Conservation (phyloP, 1,139 yeast species). For the Protomyces lactucae-debilis region DNA sequence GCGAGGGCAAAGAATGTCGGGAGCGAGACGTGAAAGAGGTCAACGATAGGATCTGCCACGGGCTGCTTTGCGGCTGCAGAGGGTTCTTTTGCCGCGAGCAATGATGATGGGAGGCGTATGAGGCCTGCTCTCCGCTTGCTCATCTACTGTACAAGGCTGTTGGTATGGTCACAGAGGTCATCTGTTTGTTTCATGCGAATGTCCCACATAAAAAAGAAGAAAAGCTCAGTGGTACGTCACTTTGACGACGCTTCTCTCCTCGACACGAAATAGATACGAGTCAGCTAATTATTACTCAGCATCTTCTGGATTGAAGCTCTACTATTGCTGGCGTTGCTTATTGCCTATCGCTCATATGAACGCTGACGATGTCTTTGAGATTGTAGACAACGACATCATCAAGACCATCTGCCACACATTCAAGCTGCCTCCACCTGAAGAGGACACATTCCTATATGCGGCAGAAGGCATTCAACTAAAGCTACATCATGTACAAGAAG, state of each 20-base stretch:
- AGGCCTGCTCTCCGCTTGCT: neutral
- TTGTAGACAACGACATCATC: neutral
- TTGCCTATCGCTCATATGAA: neutral
- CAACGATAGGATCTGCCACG: slow-evolving; percentile 10
- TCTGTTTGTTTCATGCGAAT: too few relatives aligned
- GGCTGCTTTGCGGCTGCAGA: neutral
- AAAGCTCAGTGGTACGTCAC: neutral
- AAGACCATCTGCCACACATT: neutral
- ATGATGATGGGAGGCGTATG: neutral
- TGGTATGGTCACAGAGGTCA: too few relatives aligned
- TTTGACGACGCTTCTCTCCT: too few relatives aligned
- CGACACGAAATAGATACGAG: too few relatives aligned
- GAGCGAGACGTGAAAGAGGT: slow-evolving; percentile 7
- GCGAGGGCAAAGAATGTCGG: slow-evolving; percentile 10
- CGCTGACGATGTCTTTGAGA: neutral
- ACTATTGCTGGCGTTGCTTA: neutral
- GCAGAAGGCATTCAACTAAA: slow-evolving; percentile 3
- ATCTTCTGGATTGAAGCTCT: neutral
- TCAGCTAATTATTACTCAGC: neutral
- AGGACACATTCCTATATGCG: slow-evolving; percentile 10
- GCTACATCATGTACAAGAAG: neutral
- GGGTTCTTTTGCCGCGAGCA: too few relatives aligned
- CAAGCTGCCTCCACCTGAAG: neutral
- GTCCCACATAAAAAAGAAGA: neutral
- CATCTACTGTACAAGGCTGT: neutral